Evolutionary conservation across 495 filamentous ascomycete genomes (phyloP).

Genomic region (Aspergillus affinis): DNA sequence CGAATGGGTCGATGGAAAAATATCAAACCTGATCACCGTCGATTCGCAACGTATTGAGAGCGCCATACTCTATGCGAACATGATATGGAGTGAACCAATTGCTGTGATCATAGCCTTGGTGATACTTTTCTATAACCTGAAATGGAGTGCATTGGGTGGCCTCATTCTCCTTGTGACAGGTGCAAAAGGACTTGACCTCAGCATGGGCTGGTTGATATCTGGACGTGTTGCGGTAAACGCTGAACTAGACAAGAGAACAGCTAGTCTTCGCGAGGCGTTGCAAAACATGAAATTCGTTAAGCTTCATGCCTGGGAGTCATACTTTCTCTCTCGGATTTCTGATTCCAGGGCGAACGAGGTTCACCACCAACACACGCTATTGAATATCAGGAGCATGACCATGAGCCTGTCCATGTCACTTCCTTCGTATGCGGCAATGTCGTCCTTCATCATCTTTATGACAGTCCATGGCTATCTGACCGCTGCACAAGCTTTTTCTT

Average conservation of each 20-base stretch:
- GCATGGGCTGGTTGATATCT: conserved; percentile 3
- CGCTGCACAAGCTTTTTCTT: not conserved
- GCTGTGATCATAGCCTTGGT: not conserved
- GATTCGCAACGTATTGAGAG: conserved; percentile 5
- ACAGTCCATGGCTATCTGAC: not conserved
- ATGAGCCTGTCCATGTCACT: not conserved
- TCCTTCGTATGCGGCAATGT: conserved; percentile 1
- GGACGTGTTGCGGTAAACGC: not conserved
- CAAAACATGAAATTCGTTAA: conserved; percentile 2
- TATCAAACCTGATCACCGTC: conserved; percentile 3
- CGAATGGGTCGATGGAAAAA: not conserved
- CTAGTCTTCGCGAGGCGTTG: not conserved
- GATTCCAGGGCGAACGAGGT: conserved; percentile 1
- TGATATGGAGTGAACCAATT: conserved; percentile 7
- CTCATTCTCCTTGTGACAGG: not conserved
- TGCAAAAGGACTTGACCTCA: not conserved
- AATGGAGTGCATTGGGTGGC: not conserved
- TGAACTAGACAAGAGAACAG: not conserved
- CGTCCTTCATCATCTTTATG: conserved; percentile 1
- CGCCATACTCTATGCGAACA: conserved; percentile 1
- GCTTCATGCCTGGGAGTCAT: conserved; percentile 5
- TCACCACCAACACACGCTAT: not conserved
- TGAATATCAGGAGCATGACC: not conserved
- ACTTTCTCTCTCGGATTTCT: not conserved
- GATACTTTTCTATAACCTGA: not conserved